Conservation (phyloP, 495 filamentous ascomycete genomes). For the Cryomyces minteri region DNA sequence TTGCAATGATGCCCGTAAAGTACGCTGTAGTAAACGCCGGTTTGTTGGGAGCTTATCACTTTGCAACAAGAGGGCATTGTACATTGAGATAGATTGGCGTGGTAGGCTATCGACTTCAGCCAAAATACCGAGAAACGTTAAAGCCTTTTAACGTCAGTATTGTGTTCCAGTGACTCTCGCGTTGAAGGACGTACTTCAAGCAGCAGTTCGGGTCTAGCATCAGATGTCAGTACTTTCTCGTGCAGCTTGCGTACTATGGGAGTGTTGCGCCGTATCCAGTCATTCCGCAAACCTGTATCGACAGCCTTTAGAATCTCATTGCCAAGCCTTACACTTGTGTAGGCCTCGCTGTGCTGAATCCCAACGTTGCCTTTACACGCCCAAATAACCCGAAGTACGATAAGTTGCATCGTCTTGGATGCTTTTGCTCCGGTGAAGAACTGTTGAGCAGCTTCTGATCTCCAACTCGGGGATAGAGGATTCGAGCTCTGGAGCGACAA, state of each 20-base stretch:
- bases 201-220: constrained; percentile 24
- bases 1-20: too few species aligned
- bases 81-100: neutral
- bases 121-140: constrained; percentile 18
- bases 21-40: too few species aligned
- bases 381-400: constrained; percentile 31
- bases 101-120: neutral
- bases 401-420: constrained; percentile 29
- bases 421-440: constrained; percentile 5
- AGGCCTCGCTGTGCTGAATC: constrained; percentile 21
- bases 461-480: neutral
- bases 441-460: neutral
- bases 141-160: constrained; percentile 17
- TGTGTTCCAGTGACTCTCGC: neutral
- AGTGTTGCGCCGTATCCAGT: constrained; percentile 27
- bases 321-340: constrained; percentile 31
- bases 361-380: constrained; percentile 29
- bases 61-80: neutral
- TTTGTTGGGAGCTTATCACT: too few species aligned
- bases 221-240: constrained; percentile 26
- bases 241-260: constrained; percentile 31
- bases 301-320: constrained; percentile 28
- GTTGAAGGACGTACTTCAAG: constrained; percentile 21
- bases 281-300: constrained; percentile 19
- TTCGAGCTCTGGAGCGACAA: too few species aligned